Conservation (phyloP, 164 flowering plant species). For the Macadamia tetraphylla region DNA sequence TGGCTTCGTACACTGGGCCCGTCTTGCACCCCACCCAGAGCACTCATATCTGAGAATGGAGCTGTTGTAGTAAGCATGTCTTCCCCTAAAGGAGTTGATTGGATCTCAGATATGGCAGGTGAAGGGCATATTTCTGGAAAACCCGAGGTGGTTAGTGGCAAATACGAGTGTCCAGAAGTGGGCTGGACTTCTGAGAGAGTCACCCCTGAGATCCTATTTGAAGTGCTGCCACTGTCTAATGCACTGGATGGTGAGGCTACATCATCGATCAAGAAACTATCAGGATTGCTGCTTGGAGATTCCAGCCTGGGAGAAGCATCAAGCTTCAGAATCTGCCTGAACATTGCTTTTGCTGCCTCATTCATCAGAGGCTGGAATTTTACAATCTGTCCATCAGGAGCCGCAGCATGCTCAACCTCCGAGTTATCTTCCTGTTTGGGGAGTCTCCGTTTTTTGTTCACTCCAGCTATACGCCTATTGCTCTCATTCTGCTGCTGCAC, state of each 20-base stretch:
- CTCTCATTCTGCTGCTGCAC: conserved; percentile 56
- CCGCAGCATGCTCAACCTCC: conserved; percentile 7
- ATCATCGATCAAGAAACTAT: conserved; percentile 33
- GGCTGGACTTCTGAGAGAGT: conserved; percentile 38
- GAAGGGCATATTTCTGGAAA: conserved; percentile 9
- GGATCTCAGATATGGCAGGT: conserved; percentile 25
- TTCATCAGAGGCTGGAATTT: conserved; percentile 58
- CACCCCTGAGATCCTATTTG: conserved; percentile 31
- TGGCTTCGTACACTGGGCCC: conserved; percentile 1
- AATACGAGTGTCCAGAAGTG: conserved; percentile 17
- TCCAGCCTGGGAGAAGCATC: conserved; percentile 34
- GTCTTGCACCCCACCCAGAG: conserved; percentile 9
- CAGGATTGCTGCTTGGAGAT: conserved; percentile 23
- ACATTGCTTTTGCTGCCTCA: conserved; percentile 61
- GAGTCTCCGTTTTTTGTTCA: conserved; percentile 59
- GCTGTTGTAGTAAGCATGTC: conserved; percentile 9
- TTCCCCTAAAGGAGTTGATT: conserved; percentile 22
- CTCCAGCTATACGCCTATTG: conserved; percentile 35
- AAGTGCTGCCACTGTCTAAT: conserved; percentile 27
- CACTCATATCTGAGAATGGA: conserved; percentile 15
- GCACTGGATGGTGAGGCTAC: conserved; percentile 22
- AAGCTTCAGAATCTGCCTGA: conserved; percentile 45
- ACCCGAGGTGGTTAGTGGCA: conserved; percentile 18
- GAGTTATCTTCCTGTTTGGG: conserved; percentile 39
- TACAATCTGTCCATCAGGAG: conserved; percentile 46